Evolutionary conservation across 345 rosid genomes (phyloP), one percentile per base, ranked within the genome.

Genomic region (Firmiana major): DNA sequence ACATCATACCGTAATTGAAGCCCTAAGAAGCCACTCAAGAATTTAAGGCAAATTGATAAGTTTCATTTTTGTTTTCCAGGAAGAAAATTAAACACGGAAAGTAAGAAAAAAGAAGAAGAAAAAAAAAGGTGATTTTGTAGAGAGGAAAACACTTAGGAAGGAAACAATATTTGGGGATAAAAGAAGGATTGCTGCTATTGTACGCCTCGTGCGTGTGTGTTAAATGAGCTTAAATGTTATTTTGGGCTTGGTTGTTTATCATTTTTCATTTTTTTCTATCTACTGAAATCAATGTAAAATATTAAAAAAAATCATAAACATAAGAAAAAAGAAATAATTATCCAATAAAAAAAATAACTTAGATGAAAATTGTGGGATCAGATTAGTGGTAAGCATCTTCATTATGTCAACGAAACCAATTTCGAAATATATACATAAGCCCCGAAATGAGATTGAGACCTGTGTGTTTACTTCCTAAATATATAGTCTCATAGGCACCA

Each of bases 161-260:
- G 17, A 49, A 67, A 43, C 43, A 66, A 38, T 38, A 28, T 58
- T 31, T 31, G 7, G 65, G 73, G 77, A 24, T 40, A 51, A 28
- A 15, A 49, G 8, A 15, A 53, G 76, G 58, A 26, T 75, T 17
- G 69, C 77, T 71, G 81, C 81, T 78, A 74, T 34, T 57, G 26
- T 75, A 78, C 79, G 81, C 84, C 67, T 0, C 13, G 57, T 17
- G 62, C 57, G 5, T 17, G 7, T 19, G 9, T 38, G 26, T 38
- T 9, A 15, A 69, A 13, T 13, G 58, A 58, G 57, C 24, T 42
- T 22, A 7, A 22, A 4, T 4, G 40, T 5, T 38, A 38, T 38
- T 38, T 24, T 1, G 46, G 26, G 4, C 11, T 28, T 6, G 38
- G 17, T 3, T 34, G 43, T 17, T 36, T 15, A 24, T 63, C 6